phyloP scores from a whole-genome alignment of 2,329 filamentous ascomycete genomes.

The Alternaria metachromatica region DNA sequence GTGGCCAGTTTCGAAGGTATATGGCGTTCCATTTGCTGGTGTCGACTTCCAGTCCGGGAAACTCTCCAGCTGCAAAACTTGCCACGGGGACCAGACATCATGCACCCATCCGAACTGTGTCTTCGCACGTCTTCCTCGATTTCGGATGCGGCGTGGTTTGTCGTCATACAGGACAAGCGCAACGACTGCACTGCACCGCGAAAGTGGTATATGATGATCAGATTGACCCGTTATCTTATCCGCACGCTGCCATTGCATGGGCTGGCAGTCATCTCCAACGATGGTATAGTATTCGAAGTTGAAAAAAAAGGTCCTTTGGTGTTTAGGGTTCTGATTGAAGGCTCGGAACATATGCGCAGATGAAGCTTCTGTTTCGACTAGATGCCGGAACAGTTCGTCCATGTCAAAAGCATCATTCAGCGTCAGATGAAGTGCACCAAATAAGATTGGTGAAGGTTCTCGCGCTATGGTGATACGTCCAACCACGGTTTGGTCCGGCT shows the following conservation, averaged over 20 bases:
- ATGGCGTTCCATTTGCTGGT: conserved; percentile 52
- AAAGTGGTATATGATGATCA: conserved; percentile 64
- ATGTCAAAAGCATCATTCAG: conserved; percentile 67
- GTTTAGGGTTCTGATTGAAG: conserved; percentile 54
- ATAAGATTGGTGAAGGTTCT: conserved; percentile 66
- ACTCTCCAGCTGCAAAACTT: conserved; percentile 52
- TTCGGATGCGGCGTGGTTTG: conserved; percentile 58
- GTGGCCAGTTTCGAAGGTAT: conserved; percentile 62
- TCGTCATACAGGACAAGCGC: conserved; percentile 64
- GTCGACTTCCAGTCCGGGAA: conserved; percentile 58
- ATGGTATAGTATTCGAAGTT: conserved; percentile 71
- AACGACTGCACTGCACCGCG: conserved; percentile 65
- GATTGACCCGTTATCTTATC: conserved; percentile 54
- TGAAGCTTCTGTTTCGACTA: conserved; percentile 57
- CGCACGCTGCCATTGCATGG: conserved; percentile 66
- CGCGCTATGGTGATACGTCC: conserved; percentile 67
- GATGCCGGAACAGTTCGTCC: conserved; percentile 64
- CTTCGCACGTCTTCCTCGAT: conserved; percentile 57
- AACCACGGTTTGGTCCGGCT: conserved; percentile 53
- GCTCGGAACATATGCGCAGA: conserved; percentile 60
- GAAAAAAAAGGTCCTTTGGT: conserved; percentile 66
- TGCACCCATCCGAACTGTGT: conserved; percentile 61
- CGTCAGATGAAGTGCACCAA: conserved; percentile 65
- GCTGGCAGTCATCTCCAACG: conserved; percentile 61
- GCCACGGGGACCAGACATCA: conserved; percentile 67